These are phyloP conservation scores for Tubosaeta sp. DNA, from an alignment of 768 basidiomycete genomes.

Conservation along the genomic window DNA sequence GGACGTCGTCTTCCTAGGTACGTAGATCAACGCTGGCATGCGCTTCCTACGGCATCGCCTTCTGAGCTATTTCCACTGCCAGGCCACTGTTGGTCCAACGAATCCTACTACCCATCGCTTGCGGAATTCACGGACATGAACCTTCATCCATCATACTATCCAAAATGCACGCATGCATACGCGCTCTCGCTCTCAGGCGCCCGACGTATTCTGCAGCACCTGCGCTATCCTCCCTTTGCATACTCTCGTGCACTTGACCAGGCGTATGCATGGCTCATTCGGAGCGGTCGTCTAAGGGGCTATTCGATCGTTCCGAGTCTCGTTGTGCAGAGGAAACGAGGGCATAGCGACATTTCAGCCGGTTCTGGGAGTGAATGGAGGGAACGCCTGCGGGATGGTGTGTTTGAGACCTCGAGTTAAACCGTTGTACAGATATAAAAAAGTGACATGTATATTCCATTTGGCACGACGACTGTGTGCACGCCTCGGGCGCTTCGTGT, in stretches of 20 bases:
- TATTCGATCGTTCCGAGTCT: constrained; percentile 69
- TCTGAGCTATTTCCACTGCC: constrained; percentile 1
- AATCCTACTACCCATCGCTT: constrained; percentile 44
- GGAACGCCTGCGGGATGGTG: constrained; percentile 44
- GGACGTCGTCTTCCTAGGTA: constrained; percentile 74
- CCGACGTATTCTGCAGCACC: constrained; percentile 52
- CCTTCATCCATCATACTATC: constrained; percentile 55
- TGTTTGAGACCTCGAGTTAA: constrained; percentile 31
- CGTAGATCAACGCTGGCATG: constrained; percentile 7
- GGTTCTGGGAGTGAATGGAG: constrained; percentile 54
- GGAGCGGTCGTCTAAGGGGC: constrained; percentile 48
- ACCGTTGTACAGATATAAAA: not conserved
- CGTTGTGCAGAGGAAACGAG: constrained; percentile 59
- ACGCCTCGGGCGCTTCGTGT: not conserved
- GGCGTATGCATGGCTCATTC: constrained; percentile 63
- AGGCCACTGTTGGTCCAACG: constrained; percentile 80
- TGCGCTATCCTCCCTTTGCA: constrained; percentile 63
- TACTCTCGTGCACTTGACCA: constrained; percentile 78
- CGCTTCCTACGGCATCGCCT: not conserved
- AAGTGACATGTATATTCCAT: too few species aligned
- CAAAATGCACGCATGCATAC: constrained; percentile 75
- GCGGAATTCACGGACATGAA: constrained; percentile 15
- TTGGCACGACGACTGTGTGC: too few species aligned
- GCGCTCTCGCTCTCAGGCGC: constrained; percentile 58
- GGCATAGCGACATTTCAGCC: constrained; percentile 49